Evolutionary conservation across 495 filamentous ascomycete species (phyloP).

Genomic region (Patellaria atrata): DNA sequence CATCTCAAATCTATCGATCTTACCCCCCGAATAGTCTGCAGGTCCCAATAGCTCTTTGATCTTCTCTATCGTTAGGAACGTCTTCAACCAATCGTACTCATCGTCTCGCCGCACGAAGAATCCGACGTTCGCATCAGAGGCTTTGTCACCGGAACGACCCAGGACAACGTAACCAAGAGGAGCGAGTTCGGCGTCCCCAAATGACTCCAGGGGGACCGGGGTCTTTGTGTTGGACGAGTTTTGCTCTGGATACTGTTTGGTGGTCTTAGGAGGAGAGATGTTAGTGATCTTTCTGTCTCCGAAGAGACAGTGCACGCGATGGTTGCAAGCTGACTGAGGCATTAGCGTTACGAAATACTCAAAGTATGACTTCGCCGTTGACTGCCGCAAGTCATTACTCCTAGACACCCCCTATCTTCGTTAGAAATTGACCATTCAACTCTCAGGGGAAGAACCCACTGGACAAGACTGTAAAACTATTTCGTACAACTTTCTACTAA

Average conservation of each 20-base stretch:
- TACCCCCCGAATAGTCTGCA: slow-evolving; percentile 9
- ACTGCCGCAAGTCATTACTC: slow-evolving; percentile 6
- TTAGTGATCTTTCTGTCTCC: background rate
- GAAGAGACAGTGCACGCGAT: slow-evolving; percentile 4
- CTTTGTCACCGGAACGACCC: slow-evolving; percentile 23
- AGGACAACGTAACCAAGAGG: slow-evolving; percentile 24
- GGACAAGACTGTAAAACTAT: slow-evolving; percentile 7
- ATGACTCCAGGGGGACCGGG: slow-evolving; percentile 14
- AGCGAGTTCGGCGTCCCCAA: slow-evolving; percentile 15
- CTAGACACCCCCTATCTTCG: slow-evolving; percentile 1
- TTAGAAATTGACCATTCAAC: background rate
- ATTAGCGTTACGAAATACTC: slow-evolving; percentile 9
- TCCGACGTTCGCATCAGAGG: slow-evolving; percentile 22
- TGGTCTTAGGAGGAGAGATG: slow-evolving; percentile 3
- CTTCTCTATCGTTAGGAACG: slow-evolving; percentile 11
- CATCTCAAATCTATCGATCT: slow-evolving; percentile 18
- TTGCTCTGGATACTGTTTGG: slow-evolving; percentile 12
- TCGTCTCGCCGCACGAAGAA: slow-evolving; percentile 17
- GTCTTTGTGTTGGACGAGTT: slow-evolving; percentile 14
- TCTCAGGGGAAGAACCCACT: slow-evolving; percentile 1
- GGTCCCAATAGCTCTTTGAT: slow-evolving; percentile 16
- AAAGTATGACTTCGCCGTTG: slow-evolving; percentile 3
- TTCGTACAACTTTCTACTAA: slow-evolving; percentile 5
- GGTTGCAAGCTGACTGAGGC: slow-evolving; percentile 2
- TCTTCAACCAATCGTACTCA: slow-evolving; percentile 16